Evolutionary conservation across 208 protist genomes (phyloP).

Genomic region (Leishmania major): DNA sequence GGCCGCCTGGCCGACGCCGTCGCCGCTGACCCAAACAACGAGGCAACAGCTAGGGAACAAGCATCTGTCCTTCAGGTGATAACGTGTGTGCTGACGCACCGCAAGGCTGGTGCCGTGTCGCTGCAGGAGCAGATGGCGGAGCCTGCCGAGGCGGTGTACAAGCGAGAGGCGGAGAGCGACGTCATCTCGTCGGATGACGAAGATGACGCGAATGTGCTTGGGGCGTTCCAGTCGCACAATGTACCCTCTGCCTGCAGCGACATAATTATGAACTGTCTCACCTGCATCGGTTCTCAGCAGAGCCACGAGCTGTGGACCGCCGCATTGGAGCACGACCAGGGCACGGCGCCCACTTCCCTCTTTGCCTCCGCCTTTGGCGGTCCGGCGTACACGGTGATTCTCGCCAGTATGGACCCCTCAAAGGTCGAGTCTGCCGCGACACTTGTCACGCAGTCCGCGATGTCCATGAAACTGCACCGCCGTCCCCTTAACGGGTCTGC

Average conservation of each 20-base stretch:
- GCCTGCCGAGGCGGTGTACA: conserved; percentile 3
- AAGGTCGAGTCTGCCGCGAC: conserved; percentile 16
- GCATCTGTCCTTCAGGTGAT: conserved; percentile 34
- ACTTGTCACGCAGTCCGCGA: conserved; percentile 19
- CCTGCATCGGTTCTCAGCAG: conserved; percentile 28
- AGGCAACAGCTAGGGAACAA: conserved; percentile 13
- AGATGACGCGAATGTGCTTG: conserved; percentile 15
- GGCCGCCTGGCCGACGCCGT: conserved; percentile 23
- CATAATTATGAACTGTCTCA: conserved; percentile 24
- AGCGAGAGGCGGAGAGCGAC: neutral
- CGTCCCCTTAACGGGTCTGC: conserved; percentile 34
- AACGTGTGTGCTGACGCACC: conserved; percentile 39
- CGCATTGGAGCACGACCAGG: conserved; percentile 17
- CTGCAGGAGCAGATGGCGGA: conserved; percentile 20
- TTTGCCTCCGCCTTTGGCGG: conserved; percentile 27
- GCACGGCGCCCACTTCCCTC: conserved; percentile 11
- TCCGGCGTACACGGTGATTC: conserved; percentile 26
- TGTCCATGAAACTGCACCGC: conserved; percentile 23
- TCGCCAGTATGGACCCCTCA: conserved; percentile 31
- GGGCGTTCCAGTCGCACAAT: conserved; percentile 26
- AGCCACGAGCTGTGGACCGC: conserved; percentile 16
- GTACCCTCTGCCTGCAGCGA: conserved; percentile 15
- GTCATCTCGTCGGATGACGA: conserved; percentile 26
- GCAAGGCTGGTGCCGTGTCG: conserved; percentile 33
- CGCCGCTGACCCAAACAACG: conserved; percentile 13